phyloP scores from a whole-genome alignment of 2,329 filamentous ascomycete species.

The Botrytis aclada region DNA sequence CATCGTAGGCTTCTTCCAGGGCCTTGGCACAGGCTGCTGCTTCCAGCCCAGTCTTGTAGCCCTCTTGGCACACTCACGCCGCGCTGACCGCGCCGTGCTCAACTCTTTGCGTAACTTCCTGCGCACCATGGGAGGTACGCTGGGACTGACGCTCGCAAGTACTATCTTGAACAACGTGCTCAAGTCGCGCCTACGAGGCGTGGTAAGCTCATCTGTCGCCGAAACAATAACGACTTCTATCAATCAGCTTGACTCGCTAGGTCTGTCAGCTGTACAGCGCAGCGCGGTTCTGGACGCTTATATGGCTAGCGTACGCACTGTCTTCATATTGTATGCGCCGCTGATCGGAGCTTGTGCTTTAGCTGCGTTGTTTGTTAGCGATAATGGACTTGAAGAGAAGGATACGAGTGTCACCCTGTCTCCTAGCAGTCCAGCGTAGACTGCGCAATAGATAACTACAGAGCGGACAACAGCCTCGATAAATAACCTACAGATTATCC shows the following conservation, averaged over 20 bases:
- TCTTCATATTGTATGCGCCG: conserved; percentile 28
- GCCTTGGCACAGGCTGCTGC: conserved; percentile 1
- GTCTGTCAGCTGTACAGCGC: background rate
- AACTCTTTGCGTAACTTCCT: conserved; percentile 35
- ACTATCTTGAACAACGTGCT: conserved; percentile 20
- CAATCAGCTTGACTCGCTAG: background rate
- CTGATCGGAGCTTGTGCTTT: conserved; percentile 11
- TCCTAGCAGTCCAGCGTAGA: background rate
- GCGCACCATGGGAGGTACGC: conserved; percentile 32
- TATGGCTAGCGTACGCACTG: conserved; percentile 30
- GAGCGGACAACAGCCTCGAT: too few relatives aligned
- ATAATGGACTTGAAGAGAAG: conserved; percentile 14
- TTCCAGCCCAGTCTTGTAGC: conserved; percentile 30
- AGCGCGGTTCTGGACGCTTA: conserved; percentile 28
- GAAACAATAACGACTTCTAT: conserved; percentile 13
- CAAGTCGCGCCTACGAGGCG: background rate
- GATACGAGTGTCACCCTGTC: background rate
- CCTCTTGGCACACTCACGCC: conserved; percentile 30
- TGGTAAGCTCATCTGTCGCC: background rate
- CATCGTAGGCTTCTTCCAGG: conserved; percentile 5
- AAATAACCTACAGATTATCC: too few relatives aligned
- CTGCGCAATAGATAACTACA: too few relatives aligned
- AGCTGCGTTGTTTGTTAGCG: background rate
- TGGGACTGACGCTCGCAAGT: conserved; percentile 23
- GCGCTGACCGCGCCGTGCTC: conserved; percentile 34